phyloP scores from a whole-genome alignment of 305 asterid genomes.

The Fraxinus velutina region DNA sequence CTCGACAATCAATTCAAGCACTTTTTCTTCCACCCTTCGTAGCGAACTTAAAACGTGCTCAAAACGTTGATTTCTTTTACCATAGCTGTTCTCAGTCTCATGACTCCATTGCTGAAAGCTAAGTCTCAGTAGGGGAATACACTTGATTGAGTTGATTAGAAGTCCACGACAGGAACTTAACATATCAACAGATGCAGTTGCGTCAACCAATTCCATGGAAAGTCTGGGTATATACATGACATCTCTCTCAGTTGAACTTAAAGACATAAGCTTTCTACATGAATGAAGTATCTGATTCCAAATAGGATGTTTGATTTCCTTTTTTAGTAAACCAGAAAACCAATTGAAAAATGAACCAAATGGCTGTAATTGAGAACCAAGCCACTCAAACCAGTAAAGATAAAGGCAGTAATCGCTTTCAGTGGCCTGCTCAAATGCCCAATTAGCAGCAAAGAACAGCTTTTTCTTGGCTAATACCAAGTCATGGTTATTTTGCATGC shows the following conservation, averaged over 20 bases:
- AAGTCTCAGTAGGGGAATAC: slow-evolving; percentile 54
- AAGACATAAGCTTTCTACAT: slow-evolving; percentile 42
- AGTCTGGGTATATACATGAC: slow-evolving; percentile 45
- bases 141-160: slow-evolving; percentile 47
- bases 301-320: slow-evolving; percentile 65
- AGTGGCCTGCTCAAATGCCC: slow-evolving; percentile 86
- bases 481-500: slow-evolving; percentile 32
- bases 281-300: slow-evolving; percentile 57
- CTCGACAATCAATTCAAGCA: slow-evolving; percentile 57
- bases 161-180: slow-evolving; percentile 33
- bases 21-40: slow-evolving; percentile 52
- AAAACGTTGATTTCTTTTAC: slow-evolving; percentile 35
- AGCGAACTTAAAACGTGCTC: slow-evolving; percentile 45
- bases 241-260: slow-evolving; percentile 27
- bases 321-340: slow-evolving; percentile 46
- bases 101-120: slow-evolving; percentile 76
- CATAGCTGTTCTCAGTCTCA: slow-evolving; percentile 36
- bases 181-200: slow-evolving; percentile 34
- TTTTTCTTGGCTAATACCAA: slow-evolving; percentile 46
- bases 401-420: slow-evolving; percentile 67
- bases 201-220: slow-evolving; percentile 45
- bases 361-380: slow-evolving; percentile 53
- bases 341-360: slow-evolving; percentile 43
- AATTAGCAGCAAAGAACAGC: slow-evolving; percentile 73
- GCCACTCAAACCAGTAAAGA: slow-evolving; percentile 70